phyloP scores from a whole-genome alignment of 2,329 filamentous ascomycete genomes.

The Monilinia vaccinii-corymbosi region DNA sequence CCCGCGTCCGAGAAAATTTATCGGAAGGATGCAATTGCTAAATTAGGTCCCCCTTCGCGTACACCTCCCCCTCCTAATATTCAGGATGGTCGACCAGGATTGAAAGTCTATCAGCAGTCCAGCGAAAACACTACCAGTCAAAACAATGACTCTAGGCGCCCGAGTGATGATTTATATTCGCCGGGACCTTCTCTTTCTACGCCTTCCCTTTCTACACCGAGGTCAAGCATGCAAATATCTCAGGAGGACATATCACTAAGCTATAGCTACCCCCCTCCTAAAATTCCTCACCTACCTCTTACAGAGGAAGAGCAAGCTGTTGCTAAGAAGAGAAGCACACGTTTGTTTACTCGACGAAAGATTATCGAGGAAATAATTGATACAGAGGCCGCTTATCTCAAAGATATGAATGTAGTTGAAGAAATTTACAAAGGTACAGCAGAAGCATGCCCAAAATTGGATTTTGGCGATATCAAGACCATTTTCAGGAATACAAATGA shows the following conservation, averaged over 20 bases:
- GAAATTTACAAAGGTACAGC: slow-evolving; percentile 97
- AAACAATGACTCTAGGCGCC: slow-evolving; percentile 23
- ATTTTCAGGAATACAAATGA: slow-evolving; percentile 92
- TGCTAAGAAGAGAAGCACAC: slow-evolving; percentile 51
- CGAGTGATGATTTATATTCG: slow-evolving; percentile 27
- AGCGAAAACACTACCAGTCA: slow-evolving; percentile 19
- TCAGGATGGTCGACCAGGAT: slow-evolving; percentile 7
- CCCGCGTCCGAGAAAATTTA: slow-evolving; percentile 10
- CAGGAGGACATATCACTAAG: slow-evolving; percentile 1
- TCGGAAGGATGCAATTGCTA: slow-evolving; percentile 11
- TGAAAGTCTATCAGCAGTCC: slow-evolving; percentile 24
- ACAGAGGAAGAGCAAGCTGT: slow-evolving; percentile 34
- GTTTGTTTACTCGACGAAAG: slow-evolving; percentile 71
- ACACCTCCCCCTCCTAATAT: slow-evolving; percentile 4
- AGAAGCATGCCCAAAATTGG: slow-evolving; percentile 69
- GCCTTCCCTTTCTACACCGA: slow-evolving; percentile 19
- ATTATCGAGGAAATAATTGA: slow-evolving; percentile 88
- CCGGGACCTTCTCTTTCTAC: slow-evolving; percentile 25
- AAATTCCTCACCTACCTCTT: not conserved
- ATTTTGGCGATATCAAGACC: slow-evolving; percentile 73
- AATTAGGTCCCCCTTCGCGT: slow-evolving; percentile 1
- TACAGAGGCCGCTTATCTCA: slow-evolving; percentile 82
- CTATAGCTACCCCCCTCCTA: not conserved
- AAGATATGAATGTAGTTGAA: slow-evolving; percentile 94
- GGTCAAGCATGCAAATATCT: slow-evolving; percentile 9